Conservation (phyloP, 176 grass and related monocot genomes). For the Dactylis glomerata region DNA sequence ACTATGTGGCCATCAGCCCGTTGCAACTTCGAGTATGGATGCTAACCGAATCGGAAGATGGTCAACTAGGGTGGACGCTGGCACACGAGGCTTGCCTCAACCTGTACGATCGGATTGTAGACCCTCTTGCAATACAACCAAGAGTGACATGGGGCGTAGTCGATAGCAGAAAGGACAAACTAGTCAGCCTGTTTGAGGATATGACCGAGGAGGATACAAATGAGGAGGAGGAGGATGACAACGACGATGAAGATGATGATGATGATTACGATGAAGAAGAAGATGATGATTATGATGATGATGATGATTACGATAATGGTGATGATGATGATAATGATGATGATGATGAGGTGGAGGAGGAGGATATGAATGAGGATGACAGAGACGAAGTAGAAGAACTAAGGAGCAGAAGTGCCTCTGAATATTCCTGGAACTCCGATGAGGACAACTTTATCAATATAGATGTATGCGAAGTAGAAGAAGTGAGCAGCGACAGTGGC, state of each 20-base stretch:
- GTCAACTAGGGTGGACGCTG: not conserved
- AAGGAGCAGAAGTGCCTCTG: not conserved
- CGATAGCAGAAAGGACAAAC: not conserved
- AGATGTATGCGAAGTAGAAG: not conserved
- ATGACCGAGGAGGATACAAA: not conserved
- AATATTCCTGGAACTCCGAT: not conserved
- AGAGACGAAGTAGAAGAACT: not conserved
- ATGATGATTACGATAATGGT: no score
- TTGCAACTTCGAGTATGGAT: not conserved
- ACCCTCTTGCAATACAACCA: not conserved
- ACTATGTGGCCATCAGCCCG: not conserved
- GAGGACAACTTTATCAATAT: not conserved
- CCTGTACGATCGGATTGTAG: not conserved
- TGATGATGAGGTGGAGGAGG: no score
- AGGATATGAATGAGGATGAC: no score
- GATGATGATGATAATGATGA: no score
- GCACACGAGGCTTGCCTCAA: not conserved
- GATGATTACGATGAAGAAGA: no score
- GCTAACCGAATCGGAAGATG: not conserved
- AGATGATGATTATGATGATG: no score
- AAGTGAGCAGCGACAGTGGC: no score
- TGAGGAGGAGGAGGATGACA: not conserved
- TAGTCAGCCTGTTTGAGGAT: not conserved
- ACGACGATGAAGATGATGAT: no score
- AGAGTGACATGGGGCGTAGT: not conserved